Base-by-base conservation (phyloP, 2,329 filamentous ascomycete genomes). In the Cordyceps farinosa region DNA sequence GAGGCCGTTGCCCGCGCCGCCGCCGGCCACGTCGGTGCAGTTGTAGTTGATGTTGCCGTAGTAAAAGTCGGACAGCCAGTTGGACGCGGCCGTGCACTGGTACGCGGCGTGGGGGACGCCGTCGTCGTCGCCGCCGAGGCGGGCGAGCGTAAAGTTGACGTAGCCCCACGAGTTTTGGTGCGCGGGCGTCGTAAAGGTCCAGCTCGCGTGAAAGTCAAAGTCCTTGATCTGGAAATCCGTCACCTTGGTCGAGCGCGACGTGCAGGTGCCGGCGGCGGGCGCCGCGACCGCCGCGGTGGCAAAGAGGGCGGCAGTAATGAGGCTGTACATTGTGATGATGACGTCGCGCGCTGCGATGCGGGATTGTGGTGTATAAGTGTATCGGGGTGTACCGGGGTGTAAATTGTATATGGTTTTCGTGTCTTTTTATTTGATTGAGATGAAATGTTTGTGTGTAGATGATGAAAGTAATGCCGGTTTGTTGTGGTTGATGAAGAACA, bases 141-240 rank as follows among this genome's bases (percentile, higher is more conserved):
- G 84, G 61, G 71, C 68, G n/a, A 84, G 73, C 65, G 78, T 80
- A 74, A 84, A 84, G 69, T 73, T 75, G 65, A 80, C 77, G 64
- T 76, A 75, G 55, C 81, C 82, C 71, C 72, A 76, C 2, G 77
- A 77, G 70, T 78, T 80, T 66, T 83, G 80, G 72, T 84, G 82
- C 3, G 82, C 74, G 0, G 82, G 82, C 2, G 80, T 84, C 17
- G 75, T 75, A 75, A 82, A 84, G 69, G 74, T 71, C 70, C 79
- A 82, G 11, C 73, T 76, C n/a, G 77, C 77, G 70, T 80, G 77
- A 75, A 75, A 84, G 70, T 79, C 76, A 64, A 85, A 81, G 70
- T 73, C 69, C 52, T 73, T 66, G 50, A 83, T 67, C 1, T 69
- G 71, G 80, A 81, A 84, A 9, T 65, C 51, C 8, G 38, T 53